Evolutionary conservation across 140 eudicot genomes (phyloP).

Genomic region (Erigeron philadelphicus): DNA sequence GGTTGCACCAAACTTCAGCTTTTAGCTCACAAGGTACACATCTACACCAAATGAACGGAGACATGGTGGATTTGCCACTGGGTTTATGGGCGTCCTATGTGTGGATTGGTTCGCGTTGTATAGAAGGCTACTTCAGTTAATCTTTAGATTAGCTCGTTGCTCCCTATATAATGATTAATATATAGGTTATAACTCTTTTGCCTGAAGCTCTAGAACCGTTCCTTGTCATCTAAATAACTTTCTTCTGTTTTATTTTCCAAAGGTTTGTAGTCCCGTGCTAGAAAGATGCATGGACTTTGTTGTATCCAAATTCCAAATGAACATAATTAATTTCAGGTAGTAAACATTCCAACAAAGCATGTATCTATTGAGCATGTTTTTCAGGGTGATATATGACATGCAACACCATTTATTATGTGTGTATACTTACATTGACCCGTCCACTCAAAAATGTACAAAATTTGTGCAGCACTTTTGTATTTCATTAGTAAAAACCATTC

Average conservation of each 20-base stretch:
- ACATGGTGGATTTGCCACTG: constrained; percentile 93
- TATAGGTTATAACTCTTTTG: background rate
- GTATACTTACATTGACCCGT: too few relatives aligned
- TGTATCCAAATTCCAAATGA: background rate
- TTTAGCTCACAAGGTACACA: constrained; percentile 60
- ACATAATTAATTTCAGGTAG: background rate
- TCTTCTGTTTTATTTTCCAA: background rate
- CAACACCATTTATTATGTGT: background rate
- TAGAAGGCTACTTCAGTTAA: constrained; percentile 27
- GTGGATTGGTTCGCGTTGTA: constrained; percentile 99
- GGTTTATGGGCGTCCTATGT: constrained; percentile 94
- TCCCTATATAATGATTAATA: background rate
- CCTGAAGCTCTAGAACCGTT: background rate
- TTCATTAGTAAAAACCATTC: too few relatives aligned
- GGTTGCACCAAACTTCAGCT: constrained; percentile 91
- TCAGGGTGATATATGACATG: background rate
- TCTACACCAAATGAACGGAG: constrained; percentile 65
- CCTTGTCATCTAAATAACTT: background rate
- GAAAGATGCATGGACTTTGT: background rate
- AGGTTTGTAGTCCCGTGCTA: background rate
- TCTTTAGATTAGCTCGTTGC: constrained; percentile 30
- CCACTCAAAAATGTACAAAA: too few relatives aligned
- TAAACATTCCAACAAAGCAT: background rate
- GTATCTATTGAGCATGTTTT: background rate
- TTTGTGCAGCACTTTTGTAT: too few relatives aligned